Conservation (phyloP, 1,139 yeast genomes). For the Suhomyces terraborum region DNA sequence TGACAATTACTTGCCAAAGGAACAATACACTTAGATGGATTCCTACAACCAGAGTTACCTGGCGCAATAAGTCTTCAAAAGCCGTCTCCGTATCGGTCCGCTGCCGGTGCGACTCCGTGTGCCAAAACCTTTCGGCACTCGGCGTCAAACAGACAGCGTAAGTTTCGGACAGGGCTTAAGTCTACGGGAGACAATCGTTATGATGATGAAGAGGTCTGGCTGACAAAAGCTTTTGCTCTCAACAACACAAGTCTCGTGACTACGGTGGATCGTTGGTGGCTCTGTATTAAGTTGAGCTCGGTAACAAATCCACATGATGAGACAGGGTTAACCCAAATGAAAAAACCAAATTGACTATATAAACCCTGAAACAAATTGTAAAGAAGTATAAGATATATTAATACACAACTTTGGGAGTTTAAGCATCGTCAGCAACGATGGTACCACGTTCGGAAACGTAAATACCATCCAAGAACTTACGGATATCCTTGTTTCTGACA, state of each 20-base stretch:
- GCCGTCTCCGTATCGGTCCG: too few relatives aligned
- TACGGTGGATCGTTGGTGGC: conserved; percentile 61
- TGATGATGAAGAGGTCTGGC: too few relatives aligned
- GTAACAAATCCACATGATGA: conserved; percentile 53
- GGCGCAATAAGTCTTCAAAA: too few relatives aligned
- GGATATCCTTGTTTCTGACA: conserved; percentile 99
- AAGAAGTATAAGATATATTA: conserved; percentile 26
- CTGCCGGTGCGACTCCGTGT: conserved; percentile 5
- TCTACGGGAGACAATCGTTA: background rate
- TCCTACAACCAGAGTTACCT: too few relatives aligned
- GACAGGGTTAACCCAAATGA: conserved; percentile 40
- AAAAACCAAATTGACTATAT: conserved; percentile 34
- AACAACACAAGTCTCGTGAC: conserved; percentile 20
- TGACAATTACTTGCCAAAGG: too few relatives aligned
- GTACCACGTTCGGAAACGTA: conserved; percentile 96
- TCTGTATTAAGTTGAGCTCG: conserved; percentile 55
- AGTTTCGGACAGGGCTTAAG: background rate
- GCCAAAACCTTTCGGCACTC: conserved; percentile 15
- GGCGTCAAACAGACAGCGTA: conserved; percentile 4
- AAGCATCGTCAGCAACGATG: conserved; percentile 60
- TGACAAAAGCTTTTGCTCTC: too few relatives aligned
- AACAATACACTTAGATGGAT: too few relatives aligned
- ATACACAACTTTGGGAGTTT: conserved; percentile 21
- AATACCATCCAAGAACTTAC: conserved; percentile 99
- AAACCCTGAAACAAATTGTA: conserved; percentile 28